Percentiles rank a stretch among this genome's conserved stretches.
These are phyloP conservation scores for Alnus glutinosa DNA, from an alignment of 306 rosid genomes.

Conservation along the genomic window DNA sequence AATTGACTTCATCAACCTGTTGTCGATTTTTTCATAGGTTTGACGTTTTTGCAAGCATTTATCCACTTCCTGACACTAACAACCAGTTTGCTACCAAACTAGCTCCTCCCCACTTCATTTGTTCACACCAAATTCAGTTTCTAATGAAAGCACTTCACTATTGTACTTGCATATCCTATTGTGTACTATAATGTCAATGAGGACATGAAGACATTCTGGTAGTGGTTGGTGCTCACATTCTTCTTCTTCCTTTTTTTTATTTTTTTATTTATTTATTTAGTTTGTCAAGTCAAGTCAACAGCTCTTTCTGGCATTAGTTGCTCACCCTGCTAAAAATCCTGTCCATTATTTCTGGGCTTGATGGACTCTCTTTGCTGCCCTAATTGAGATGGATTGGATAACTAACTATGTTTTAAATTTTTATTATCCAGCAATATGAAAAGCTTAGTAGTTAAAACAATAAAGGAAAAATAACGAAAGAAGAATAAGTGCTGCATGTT, in stretches of 20 bases:
- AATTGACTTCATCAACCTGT: neutral
- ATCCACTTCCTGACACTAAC: neutral
- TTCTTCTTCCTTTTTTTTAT: neutral
- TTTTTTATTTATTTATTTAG: neutral
- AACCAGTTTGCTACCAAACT: neutral
- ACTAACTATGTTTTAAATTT: neutral
- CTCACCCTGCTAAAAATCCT: neutral
- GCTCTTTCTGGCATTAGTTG: neutral
- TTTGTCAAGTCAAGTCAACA: neutral
- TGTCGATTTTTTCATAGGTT: too few relatives aligned
- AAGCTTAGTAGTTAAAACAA: neutral
- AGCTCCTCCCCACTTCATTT: neutral
- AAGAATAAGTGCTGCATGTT: neutral
- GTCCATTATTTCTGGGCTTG: neutral
- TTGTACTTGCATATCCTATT: neutral
- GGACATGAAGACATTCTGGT: neutral
- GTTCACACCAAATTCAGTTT: slow-evolving; percentile 1
- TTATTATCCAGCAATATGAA: neutral
- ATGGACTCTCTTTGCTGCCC: neutral
- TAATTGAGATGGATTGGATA: neutral
- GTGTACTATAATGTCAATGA: neutral
- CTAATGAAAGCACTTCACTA: neutral
- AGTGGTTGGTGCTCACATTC: neutral
- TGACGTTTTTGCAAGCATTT: neutral
- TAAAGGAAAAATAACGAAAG: neutral